A percentile compares a stretch with the other conserved stretches of the same genome.
Evolutionary conservation across 371 early-diverging fungal species (phyloP).

Genomic region (Paraphysoderma sedebokerense): DNA sequence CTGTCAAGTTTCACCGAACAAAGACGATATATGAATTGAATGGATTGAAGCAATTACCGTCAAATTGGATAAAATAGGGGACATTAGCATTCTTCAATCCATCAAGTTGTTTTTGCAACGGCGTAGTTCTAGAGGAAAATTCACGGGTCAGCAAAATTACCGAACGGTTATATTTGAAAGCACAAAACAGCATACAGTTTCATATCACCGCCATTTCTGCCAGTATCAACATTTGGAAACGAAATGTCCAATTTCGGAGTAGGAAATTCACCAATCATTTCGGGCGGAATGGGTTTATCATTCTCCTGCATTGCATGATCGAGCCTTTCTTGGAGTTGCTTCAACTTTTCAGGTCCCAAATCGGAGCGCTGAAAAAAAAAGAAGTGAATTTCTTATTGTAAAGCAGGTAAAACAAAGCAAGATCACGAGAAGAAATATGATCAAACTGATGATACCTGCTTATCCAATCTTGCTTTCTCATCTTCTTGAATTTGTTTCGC

Average conservation of each 20-base stretch:
- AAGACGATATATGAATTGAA: not conserved
- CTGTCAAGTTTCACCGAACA: not conserved
- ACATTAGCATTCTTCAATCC: slow-evolving; percentile 22
- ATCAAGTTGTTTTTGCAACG: slow-evolving; percentile 30
- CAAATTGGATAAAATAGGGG: slow-evolving; percentile 42
- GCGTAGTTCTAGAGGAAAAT: slow-evolving; percentile 3
- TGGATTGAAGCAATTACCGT: slow-evolving; percentile 21
- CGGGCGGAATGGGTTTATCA: slow-evolving; percentile 31
- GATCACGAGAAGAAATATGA: no score
- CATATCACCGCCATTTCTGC: slow-evolving; percentile 21
- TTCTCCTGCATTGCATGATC: slow-evolving; percentile 35
- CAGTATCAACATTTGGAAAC: slow-evolving; percentile 37
- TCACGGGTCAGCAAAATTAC: not conserved
- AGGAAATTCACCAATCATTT: slow-evolving; percentile 9
- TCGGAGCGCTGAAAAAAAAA: no score
- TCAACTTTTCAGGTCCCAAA: slow-evolving; percentile 22
- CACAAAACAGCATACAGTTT: slow-evolving; percentile 19
- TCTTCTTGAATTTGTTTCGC: slow-evolving; percentile 32
- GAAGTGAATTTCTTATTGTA: no score
- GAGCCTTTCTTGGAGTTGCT: slow-evolving; percentile 24
- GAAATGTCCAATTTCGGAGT: slow-evolving; percentile 9
- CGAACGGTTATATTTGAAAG: not conserved
- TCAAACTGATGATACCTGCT: no score
- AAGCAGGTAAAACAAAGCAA: no score
- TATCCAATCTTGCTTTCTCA: slow-evolving; percentile 33